A percentile compares a stretch with the other conserved stretches of the same genome.
phyloP scores from a whole-genome alignment of 805 yeast genomes.

The Candida insectalens region DNA sequence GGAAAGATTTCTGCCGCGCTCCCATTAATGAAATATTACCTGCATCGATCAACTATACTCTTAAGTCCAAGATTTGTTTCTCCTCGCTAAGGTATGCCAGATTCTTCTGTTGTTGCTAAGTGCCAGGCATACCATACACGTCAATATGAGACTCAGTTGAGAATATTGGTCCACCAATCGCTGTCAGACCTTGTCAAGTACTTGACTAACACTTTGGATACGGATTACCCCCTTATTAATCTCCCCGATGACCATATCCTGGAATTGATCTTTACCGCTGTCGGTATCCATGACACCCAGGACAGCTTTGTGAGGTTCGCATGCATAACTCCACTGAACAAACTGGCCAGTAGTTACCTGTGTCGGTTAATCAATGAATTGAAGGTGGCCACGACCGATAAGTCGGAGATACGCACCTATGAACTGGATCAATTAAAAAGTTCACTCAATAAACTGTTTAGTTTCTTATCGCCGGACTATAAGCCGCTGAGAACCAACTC shows the following conservation, averaged over 20 bases:
- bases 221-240: slow-evolving; percentile 1
- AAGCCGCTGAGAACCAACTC: no score
- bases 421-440: background rate
- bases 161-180: background rate
- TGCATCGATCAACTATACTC: no score
- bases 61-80: slow-evolving; percentile 5
- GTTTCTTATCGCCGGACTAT: slow-evolving; percentile 1
- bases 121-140: no score
- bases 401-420: background rate
- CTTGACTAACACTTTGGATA: background rate
- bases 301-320: no score
- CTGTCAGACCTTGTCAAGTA: slow-evolving; percentile 1
- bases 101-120: background rate
- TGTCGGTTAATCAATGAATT: background rate
- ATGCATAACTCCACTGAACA: background rate
- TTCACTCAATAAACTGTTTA: background rate
- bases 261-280: slow-evolving; percentile 1
- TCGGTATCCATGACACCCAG: no score
- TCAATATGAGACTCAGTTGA: background rate
- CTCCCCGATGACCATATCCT: slow-evolving; percentile 1
- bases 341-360: slow-evolving; percentile 1
- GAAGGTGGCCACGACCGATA: background rate
- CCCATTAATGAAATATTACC: no score
- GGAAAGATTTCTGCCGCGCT: no score
- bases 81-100: background rate